phyloP scores from a whole-genome alignment of 2,329 filamentous ascomycete genomes.

The Hypomyces perniciosus region DNA sequence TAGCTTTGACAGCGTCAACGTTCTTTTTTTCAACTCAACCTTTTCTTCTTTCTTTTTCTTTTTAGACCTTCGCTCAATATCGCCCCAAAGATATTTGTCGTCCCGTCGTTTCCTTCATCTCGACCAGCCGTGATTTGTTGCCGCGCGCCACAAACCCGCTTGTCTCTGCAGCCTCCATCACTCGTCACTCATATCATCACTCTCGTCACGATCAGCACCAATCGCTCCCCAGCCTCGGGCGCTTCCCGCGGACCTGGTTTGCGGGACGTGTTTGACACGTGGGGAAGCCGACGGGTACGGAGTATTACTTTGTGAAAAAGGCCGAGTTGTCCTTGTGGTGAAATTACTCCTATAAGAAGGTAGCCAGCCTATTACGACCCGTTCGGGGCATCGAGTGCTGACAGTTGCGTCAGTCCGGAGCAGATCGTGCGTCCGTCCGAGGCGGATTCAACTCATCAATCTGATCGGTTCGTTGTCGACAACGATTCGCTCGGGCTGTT shows the following conservation, averaged over 20 bases:
- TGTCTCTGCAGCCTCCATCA: conserved; percentile 1
- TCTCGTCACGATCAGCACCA: neutral
- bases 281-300: neutral
- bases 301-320: too few relatives aligned
- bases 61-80: neutral
- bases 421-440: too few relatives aligned
- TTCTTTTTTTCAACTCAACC: neutral
- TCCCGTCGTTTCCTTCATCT: neutral
- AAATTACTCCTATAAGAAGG: too few relatives aligned
- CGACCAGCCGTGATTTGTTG: neutral
- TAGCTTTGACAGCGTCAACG: too few relatives aligned
- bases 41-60: neutral
- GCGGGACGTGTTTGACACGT: neutral
- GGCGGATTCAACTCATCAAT: too few relatives aligned
- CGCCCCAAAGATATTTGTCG: too few relatives aligned
- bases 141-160: conserved; percentile 1
- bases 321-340: too few relatives aligned
- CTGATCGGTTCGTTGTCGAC: too few relatives aligned
- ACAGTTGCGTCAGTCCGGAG: too few relatives aligned
- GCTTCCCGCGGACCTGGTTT: neutral
- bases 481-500: too few relatives aligned
- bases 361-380: too few relatives aligned
- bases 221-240: neutral
- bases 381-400: too few relatives aligned
- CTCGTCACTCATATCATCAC: neutral